These are phyloP conservation scores for Boletus speciosus DNA, from an alignment of 768 basidiomycete species.

Conservation along the genomic window DNA sequence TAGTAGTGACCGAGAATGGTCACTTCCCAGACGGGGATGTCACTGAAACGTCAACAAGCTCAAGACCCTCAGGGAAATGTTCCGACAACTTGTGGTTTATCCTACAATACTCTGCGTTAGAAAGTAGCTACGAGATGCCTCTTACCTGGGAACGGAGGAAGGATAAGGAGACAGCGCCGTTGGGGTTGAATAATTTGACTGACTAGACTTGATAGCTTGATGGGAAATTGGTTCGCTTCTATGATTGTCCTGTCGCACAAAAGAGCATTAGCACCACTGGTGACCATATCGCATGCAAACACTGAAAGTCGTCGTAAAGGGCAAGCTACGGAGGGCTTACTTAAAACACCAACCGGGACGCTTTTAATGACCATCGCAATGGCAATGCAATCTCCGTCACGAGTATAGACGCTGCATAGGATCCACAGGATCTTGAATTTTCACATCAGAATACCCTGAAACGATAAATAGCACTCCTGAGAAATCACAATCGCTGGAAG, in stretches of 20 bases:
- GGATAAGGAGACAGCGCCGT: constrained; percentile 13
- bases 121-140: neutral
- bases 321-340: neutral
- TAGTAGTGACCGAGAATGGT: constrained; percentile 15
- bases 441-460: neutral
- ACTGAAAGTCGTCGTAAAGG: neutral
- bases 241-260: constrained; percentile 1
- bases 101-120: constrained; percentile 2
- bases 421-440: neutral
- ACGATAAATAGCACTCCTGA: neutral
- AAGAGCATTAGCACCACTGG: neutral
- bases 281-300: constrained; percentile 1
- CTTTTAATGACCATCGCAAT: too few species aligned
- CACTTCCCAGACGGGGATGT: constrained; percentile 6
- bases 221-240: constrained; percentile 10
- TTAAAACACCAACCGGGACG: neutral
- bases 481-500: neutral
- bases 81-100: constrained; percentile 12
- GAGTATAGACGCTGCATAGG: too few species aligned
- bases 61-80: constrained; percentile 11
- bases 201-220: constrained; percentile 6
- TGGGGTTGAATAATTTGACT: constrained; percentile 15
- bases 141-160: constrained; percentile 8
- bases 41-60: constrained; percentile 11
- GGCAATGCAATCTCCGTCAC: too few species aligned